Evolutionary conservation across 2,329 filamentous ascomycete genomes (phyloP), one percentile per base, ranked within the genome.

Genomic region (Pseudogymnoascus sp.): DNA sequence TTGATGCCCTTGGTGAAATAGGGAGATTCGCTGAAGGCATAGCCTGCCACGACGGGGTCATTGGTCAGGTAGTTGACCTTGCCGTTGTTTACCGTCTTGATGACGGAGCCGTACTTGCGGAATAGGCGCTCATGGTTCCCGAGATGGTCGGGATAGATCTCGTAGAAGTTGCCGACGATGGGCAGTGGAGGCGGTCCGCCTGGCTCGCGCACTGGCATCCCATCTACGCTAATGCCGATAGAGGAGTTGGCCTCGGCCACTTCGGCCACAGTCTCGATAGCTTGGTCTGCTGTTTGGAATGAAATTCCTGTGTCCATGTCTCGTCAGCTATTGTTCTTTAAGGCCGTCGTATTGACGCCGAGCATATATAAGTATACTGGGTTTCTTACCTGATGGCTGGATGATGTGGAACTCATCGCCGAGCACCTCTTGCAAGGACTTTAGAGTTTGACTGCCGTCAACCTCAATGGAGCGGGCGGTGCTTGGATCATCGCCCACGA

Each of bases 51-150:
- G 2, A 69, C 67, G 2, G 75, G 75, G 61, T 75, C 73, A 41
- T 77, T 75, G 22, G 73, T 73, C 39, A 69, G 69, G 62, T 71
- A 77, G 14, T 67, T 67, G 0, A 70, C 72, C 19, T 64, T 66
- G 9, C 75, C 75, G 68, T 77, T 72, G 61, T 72, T 72, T 25
- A 67, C 73, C 0, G 74, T 75, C 59, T 74, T 71, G 66, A 75
- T 70, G 1, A 77, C 65, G 2, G 73, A 68, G 0, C 75, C 75
- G 62, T 74, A 76, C 22, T 68, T 68, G 12, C 74, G 69, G 66
- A 77, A 77, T 0, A 77, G 68, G 6, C 75, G 70, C 49, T 76
- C 69, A 55, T 77, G 71, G 65, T 77, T 77, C 8, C 75, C 75
- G 11, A 77, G 67, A 64, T 76, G 75, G 64, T 77, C 75, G 0